Percentiles rank a stretch among this genome's conserved stretches.
These are phyloP conservation scores for Boletus reticuloceps DNA, from an alignment of 768 basidiomycete genomes.

Conservation along the genomic window DNA sequence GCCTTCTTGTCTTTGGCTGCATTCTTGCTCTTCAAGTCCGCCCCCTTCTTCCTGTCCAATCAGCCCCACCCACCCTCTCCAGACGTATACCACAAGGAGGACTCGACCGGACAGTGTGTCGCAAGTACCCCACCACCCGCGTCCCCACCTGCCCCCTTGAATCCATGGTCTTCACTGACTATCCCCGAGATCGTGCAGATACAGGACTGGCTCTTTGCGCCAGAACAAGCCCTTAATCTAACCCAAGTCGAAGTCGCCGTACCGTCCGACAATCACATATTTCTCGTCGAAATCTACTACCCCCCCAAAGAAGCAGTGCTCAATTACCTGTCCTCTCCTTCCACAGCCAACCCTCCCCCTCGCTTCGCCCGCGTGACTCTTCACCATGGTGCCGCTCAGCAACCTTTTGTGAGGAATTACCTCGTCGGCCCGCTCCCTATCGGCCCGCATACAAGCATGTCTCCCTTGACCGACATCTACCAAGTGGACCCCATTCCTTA, in stretches of 20 bases:
- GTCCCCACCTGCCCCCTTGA: constrained; percentile 40
- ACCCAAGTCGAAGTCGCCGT: constrained; percentile 34
- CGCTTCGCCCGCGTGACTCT: constrained; percentile 50
- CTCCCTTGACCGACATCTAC: constrained; percentile 49
- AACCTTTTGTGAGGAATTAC: constrained; percentile 51
- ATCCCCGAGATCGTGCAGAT: constrained; percentile 43
- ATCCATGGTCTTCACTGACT: constrained; percentile 53
- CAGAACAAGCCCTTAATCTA: constrained; percentile 46
- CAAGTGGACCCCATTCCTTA: constrained; percentile 51
- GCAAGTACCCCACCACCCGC: constrained; percentile 33
- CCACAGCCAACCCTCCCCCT: constrained; percentile 26
- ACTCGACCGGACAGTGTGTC: constrained; percentile 33
- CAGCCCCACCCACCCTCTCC: not conserved
- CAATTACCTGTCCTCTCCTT: constrained; percentile 41
- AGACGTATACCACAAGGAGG: not conserved
- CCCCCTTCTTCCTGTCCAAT: constrained; percentile 1
- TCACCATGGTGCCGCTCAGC: constrained; percentile 42
- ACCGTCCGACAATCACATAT: constrained; percentile 49
- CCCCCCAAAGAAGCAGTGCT: constrained; percentile 50
- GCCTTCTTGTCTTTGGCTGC: constrained; percentile 9
- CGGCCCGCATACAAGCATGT: constrained; percentile 36
- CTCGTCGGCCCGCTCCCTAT: constrained; percentile 59
- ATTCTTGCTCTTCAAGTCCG: constrained; percentile 11
- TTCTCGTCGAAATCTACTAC: constrained; percentile 46
- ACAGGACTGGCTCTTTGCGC: constrained; percentile 43